Percentiles rank a stretch among this genome's conserved stretches.
phyloP scores from a whole-genome alignment of 176 grass and related monocot genomes.

The Metroxylon sagu region DNA sequence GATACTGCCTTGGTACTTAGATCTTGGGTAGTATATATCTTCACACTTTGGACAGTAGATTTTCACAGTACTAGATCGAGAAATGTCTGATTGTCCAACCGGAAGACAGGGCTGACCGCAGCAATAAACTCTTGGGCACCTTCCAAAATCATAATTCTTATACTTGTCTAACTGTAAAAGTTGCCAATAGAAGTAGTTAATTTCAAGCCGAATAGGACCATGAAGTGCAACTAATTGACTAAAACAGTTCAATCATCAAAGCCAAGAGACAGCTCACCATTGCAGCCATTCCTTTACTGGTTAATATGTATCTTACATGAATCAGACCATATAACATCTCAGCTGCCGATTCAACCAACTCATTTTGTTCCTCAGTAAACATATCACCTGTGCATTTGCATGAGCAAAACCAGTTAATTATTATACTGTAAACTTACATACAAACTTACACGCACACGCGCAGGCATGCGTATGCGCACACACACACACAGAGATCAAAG shows the following conservation, averaged over 20 bases:
- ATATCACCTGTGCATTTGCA: neutral
- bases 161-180: conserved; percentile 73
- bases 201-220: neutral
- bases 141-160: conserved; percentile 97
- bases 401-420: too few relatives aligned
- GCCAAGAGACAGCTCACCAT: neutral
- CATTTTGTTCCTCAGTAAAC: conserved; percentile 1
- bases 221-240: conserved; percentile 1
- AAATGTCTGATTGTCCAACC: conserved; percentile 85
- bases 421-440: too few relatives aligned
- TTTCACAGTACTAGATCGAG: conserved; percentile 89
- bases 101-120: conserved; percentile 92
- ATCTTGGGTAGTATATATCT: conserved; percentile 89
- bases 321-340: conserved; percentile 1
- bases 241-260: neutral
- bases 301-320: conserved; percentile 2
- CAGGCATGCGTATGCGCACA: too few relatives aligned
- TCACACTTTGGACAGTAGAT: conserved; percentile 97
- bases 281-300: neutral
- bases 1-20: conserved; percentile 99
- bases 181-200: neutral
- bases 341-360: neutral
- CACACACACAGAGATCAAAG: too few relatives aligned
- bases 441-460: too few relatives aligned
- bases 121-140: conserved; percentile 91